These are phyloP conservation scores for Solanum sitiens DNA, from an alignment of 257 asterid species.

Conservation along the genomic window DNA sequence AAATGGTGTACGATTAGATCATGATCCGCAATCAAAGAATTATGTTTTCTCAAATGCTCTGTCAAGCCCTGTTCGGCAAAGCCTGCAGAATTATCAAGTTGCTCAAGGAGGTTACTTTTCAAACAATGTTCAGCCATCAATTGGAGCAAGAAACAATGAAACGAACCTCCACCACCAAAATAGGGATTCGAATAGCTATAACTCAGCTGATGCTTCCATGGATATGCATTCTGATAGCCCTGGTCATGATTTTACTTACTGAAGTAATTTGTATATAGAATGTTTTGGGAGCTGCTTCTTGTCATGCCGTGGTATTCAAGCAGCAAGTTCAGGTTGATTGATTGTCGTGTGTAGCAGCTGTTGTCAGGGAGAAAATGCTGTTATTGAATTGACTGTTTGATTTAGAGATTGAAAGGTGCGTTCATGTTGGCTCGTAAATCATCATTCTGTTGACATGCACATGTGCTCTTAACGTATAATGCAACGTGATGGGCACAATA, in stretches of 20 bases:
- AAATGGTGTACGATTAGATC: constrained; percentile 15
- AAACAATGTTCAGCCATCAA: constrained; percentile 15
- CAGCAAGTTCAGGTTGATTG: constrained; percentile 1
- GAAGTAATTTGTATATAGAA: neutral
- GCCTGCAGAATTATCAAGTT: constrained; percentile 33
- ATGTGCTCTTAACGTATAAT: neutral
- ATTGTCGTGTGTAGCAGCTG: neutral
- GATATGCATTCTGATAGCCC: constrained; percentile 42
- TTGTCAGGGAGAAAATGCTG: neutral
- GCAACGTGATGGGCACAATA: constrained; percentile 2
- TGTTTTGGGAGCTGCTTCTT: constrained; percentile 1
- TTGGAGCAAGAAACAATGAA: constrained; percentile 15
- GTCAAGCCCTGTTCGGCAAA: constrained; percentile 34
- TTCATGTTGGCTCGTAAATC: constrained; percentile 1
- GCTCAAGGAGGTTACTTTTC: constrained; percentile 18
- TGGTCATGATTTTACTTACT: constrained; percentile 14
- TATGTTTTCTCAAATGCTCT: constrained; percentile 41
- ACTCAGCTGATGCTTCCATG: constrained; percentile 29
- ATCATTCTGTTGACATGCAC: neutral
- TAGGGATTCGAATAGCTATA: constrained; percentile 16
- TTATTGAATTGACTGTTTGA: neutral
- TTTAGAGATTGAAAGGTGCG: constrained; percentile 4
- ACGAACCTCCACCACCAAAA: constrained; percentile 16
- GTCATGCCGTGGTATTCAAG: neutral
- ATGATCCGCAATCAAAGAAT: constrained; percentile 29